Base-by-base conservation (phyloP, 139 green algal species). In the Edaphochlamys debaryana region DNA sequence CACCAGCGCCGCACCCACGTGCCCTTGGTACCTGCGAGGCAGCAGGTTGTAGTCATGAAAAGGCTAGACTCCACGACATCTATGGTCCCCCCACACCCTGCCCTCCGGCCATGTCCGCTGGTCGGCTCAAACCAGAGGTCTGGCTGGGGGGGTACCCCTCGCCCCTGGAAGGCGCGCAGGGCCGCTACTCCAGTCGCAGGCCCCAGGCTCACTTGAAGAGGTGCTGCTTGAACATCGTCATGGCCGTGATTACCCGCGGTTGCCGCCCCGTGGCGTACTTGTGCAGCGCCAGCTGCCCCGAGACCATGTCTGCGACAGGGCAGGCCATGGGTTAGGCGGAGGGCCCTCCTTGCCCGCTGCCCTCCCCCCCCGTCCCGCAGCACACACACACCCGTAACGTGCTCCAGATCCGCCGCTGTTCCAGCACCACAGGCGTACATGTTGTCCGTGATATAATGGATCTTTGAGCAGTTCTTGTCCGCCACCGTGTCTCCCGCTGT, bases 401-500 rank as follows among this genome's bases (percentile, higher is more conserved):
- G 93, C 84, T 98, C 96, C 4, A 96, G 98, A 82, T 99, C 98
- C 62, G 98, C 98, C 29, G 98, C 97, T 45, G 97, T 99, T 38
- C 98, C 98, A 13, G 98, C 97, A 42, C 98, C 98, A 74, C 97
- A 99, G 85, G 97, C 99, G 89, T 98, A 98, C 74, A 99, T 99
- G 87, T 99, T 99, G 74, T 95, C 93, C 2, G 98, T 94, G 50
- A 99, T 98, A 88, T 94, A 99, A 79, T 99, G 97, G 66, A 99
- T 99, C 90, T 99, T 99, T 82, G 98, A 94, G 89, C 97, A 99
- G 88, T 99, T 99, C 84, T 99, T 99, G 90, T 99, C 98, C 27
- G 95, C 95, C n/a, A 99, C 97, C 17, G 97, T 99, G 27, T 90
- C 92, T 22, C 96, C 98, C 27, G 95, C 90, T 0, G 98, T 99